Evolutionary conservation across 2,329 filamentous ascomycete genomes (phyloP).

Genomic region (Colletotrichum liriopes): DNA sequence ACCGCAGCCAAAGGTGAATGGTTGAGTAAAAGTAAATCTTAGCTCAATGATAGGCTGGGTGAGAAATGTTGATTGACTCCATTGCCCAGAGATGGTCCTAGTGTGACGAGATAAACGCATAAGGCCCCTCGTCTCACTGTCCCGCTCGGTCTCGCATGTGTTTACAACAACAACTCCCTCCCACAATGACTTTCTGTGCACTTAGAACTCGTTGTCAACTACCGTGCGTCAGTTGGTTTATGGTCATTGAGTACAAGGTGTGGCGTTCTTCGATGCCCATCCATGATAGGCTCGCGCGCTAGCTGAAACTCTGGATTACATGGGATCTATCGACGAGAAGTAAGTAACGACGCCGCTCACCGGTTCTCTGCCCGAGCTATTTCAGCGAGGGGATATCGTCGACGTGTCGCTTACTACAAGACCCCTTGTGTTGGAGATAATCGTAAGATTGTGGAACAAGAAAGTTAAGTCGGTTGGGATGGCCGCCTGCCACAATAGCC

Average conservation of each 20-base stretch:
- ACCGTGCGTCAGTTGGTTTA: background rate
- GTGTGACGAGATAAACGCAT: background rate
- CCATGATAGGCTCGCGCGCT: background rate
- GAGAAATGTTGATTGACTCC: background rate
- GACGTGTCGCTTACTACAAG: background rate
- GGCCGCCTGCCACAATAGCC: background rate
- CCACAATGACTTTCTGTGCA: background rate
- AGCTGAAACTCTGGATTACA: background rate
- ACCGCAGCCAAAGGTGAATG: constrained; percentile 2
- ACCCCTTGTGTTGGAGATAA: too few species aligned
- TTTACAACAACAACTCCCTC: background rate
- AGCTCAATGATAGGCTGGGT: background rate
- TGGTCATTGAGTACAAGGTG: background rate
- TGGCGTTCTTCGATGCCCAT: background rate
- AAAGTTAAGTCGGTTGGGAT: background rate
- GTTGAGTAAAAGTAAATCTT: too few species aligned
- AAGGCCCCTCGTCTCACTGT: background rate
- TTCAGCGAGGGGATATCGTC: background rate
- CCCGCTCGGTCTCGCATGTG: background rate
- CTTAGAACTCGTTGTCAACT: background rate
- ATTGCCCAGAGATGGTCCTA: background rate
- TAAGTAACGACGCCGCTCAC: background rate
- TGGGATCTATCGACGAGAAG: background rate
- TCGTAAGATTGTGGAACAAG: background rate
- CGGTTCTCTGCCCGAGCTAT: background rate